Evolutionary conservation across 352 stramenopile species (phyloP).

Genomic region (Thalassiosira tumida): DNA sequence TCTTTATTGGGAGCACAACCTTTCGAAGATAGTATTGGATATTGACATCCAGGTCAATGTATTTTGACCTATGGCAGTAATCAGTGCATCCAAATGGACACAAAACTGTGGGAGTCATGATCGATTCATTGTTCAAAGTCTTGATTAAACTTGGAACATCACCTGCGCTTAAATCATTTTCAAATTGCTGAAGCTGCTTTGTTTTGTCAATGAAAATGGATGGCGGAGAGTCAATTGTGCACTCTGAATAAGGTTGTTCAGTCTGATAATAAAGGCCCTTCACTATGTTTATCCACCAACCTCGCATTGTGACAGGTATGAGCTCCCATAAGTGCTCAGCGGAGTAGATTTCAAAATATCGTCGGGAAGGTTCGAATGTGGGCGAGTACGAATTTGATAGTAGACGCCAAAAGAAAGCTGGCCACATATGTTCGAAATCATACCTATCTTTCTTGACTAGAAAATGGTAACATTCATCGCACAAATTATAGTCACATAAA

Average conservation of each 20-base stretch:
- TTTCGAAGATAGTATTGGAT: constrained; percentile 24
- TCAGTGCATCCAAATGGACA: constrained; percentile 59
- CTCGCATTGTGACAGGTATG: constrained; percentile 20
- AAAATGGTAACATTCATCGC: constrained; percentile 17
- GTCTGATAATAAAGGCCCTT: background rate
- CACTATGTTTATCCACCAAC: constrained; percentile 28
- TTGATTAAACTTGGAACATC: background rate
- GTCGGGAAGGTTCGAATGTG: background rate
- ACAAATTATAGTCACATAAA: constrained; percentile 5
- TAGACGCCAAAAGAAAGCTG: background rate
- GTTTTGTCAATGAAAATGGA: constrained; percentile 33
- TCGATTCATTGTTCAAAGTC: constrained; percentile 14
- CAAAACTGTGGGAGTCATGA: constrained; percentile 29
- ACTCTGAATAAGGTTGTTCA: background rate
- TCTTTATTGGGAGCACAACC: background rate
- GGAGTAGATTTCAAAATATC: constrained; percentile 32
- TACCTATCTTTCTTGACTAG: background rate
- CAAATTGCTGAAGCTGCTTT: background rate
- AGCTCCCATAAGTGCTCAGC: constrained; percentile 45
- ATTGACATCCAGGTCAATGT: background rate
- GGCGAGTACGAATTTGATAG: background rate
- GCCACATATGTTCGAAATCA: constrained; percentile 1
- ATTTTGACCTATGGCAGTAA: background rate
- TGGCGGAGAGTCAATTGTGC: background rate
- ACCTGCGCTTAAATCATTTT: constrained; percentile 23